Evolutionary conservation across 1,284 basidiomycete species (phyloP).

Genomic region (Agaricales sp.): DNA sequence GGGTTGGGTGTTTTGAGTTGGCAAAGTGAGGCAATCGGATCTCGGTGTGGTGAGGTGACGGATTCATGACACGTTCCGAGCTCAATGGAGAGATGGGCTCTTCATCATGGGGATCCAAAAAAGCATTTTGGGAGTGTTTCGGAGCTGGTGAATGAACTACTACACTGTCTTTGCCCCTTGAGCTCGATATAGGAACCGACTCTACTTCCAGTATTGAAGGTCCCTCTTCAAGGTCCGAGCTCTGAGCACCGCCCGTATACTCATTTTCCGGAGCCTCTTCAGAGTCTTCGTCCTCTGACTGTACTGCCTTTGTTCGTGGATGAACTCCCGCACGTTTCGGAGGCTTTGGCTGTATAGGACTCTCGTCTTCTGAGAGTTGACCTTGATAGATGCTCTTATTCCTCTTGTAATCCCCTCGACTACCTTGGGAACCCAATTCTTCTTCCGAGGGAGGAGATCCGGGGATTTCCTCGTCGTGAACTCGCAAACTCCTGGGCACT

Average conservation of each 20-base stretch:
- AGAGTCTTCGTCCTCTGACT: background rate
- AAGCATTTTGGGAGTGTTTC: background rate
- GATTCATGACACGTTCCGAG: background rate
- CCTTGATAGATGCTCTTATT: background rate
- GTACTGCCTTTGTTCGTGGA: background rate
- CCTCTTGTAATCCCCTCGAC: too few species aligned
- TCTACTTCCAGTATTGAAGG: too few species aligned
- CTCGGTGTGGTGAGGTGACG: background rate
- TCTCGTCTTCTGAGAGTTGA: background rate
- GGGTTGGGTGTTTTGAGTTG: too few species aligned
- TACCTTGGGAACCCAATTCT: background rate
- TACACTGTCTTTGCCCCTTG: too few species aligned
- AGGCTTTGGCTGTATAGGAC: constrained; percentile 1
- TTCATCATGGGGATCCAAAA: background rate
- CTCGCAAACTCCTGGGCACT: background rate
- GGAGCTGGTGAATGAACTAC: too few species aligned
- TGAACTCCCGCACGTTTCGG: background rate
- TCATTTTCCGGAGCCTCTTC: background rate
- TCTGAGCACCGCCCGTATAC: too few species aligned
- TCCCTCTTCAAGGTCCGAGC: too few species aligned
- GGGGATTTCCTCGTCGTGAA: background rate
- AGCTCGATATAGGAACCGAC: too few species aligned
- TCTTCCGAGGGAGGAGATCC: background rate
- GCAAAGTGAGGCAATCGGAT: background rate
- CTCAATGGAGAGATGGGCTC: background rate